Percentiles rank a stretch among this genome's conserved stretches.
Evolutionary conservation across 331 rosid species (phyloP).

Genomic region (Ulmus americana): DNA sequence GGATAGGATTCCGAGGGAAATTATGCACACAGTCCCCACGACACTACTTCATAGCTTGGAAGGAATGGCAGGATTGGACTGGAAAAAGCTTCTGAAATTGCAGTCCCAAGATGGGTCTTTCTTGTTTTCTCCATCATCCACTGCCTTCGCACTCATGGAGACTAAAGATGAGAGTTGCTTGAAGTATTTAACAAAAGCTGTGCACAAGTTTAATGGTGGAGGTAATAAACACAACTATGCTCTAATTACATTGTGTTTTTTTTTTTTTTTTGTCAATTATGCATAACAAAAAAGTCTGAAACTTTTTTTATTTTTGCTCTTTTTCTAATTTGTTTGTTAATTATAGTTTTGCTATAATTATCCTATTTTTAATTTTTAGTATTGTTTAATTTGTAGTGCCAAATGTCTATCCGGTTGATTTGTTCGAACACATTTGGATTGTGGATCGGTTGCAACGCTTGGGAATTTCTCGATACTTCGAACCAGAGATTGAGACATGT

Average conservation of each 20-base stretch:
- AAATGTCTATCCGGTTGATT: conserved; percentile 69
- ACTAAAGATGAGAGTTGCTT: conserved; percentile 60
- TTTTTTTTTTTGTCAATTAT: too few species aligned
- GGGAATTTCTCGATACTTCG: conserved; percentile 63
- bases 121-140: conserved; percentile 85
- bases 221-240: conserved; percentile 32
- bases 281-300: neutral
- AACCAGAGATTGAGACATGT: conserved; percentile 52
- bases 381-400: conserved; percentile 44
- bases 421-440: conserved; percentile 79
- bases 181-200: conserved; percentile 44
- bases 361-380: neutral
- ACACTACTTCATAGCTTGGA: conserved; percentile 88
- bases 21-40: conserved; percentile 81
- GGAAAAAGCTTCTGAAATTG: conserved; percentile 74
- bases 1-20: conserved; percentile 76
- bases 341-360: neutral
- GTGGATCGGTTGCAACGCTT: conserved; percentile 78
- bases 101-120: conserved; percentile 85
- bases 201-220: conserved; percentile 73
- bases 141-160: conserved; percentile 75
- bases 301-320: neutral
- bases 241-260: neutral
- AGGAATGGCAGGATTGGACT: conserved; percentile 69
- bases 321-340: too few species aligned